These are phyloP conservation scores for Toxicodendron radicans DNA, from an alignment of 345 rosid genomes.

Conservation along the genomic window DNA sequence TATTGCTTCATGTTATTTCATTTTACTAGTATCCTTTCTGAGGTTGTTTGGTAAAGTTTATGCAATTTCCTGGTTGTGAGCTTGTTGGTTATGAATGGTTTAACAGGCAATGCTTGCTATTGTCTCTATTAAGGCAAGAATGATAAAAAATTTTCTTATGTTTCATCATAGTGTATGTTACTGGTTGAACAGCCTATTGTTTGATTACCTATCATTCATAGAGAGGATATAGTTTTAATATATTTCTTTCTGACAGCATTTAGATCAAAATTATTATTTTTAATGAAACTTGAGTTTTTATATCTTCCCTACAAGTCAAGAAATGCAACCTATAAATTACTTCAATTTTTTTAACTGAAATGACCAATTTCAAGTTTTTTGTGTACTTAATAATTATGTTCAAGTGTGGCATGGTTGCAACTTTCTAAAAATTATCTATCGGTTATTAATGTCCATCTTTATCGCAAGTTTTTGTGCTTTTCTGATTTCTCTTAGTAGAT, in stretches of 20 bases:
- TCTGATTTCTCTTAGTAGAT: conserved; percentile 1
- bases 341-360: not conserved
- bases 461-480: not conserved
- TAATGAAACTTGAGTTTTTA: not conserved
- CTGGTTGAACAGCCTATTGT: not conserved
- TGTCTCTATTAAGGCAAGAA: not conserved
- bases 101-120: not conserved
- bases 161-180: not conserved
- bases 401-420: not conserved
- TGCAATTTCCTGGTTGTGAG: not conserved
- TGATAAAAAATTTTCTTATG: not conserved
- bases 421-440: not conserved
- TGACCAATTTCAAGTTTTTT: not conserved
- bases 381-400: not conserved
- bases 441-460: not conserved
- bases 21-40: not conserved
- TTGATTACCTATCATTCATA: not conserved
- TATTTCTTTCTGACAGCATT: not conserved
- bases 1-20: not conserved
- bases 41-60: not conserved
- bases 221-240: not conserved
- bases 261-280: not conserved
- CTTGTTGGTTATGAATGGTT: not conserved
- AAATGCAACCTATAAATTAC: not conserved
- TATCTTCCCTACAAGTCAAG: not conserved